Conservation (phyloP, 2,329 filamentous ascomycete species). For the Stemphylium vesicarium region DNA sequence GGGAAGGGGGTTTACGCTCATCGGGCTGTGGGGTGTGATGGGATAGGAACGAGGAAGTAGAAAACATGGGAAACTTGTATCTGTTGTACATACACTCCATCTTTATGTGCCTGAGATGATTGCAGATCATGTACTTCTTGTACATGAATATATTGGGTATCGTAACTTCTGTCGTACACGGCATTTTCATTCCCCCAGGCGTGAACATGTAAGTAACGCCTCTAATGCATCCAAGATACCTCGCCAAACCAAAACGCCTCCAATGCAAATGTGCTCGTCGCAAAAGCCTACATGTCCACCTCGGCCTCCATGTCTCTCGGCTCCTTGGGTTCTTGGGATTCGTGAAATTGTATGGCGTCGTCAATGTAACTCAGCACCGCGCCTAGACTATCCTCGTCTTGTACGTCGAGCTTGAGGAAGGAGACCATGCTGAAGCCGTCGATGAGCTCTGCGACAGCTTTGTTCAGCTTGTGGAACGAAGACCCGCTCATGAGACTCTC, state of each 20-base stretch:
- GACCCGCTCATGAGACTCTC: slow-evolving; percentile 78
- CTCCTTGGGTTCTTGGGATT: slow-evolving; percentile 89
- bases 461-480: slow-evolving; percentile 82
- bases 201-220: not conserved
- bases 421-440: slow-evolving; percentile 99
- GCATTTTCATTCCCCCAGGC: not conserved
- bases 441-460: slow-evolving; percentile 87
- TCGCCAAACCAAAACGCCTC: slow-evolving; percentile 6
- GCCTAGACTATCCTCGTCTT: slow-evolving; percentile 89
- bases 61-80: too few species aligned
- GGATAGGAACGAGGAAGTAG: too few species aligned
- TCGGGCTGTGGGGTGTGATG: too few species aligned
- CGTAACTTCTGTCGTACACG: not conserved
- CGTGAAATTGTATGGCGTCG: slow-evolving; percentile 90
- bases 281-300: not conserved
- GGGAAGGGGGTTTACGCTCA: too few species aligned
- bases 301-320: slow-evolving; percentile 58
- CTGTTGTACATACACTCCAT: too few species aligned
- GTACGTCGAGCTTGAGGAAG: slow-evolving; percentile 86
- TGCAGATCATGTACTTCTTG: not conserved
- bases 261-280: not conserved
- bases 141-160: slow-evolving; percentile 7
- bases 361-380: slow-evolving; percentile 90
- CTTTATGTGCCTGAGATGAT: not conserved
- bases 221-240: slow-evolving; percentile 1